phyloP scores from a whole-genome alignment of 176 grass and related monocot species.

The Juncus effusus region DNA sequence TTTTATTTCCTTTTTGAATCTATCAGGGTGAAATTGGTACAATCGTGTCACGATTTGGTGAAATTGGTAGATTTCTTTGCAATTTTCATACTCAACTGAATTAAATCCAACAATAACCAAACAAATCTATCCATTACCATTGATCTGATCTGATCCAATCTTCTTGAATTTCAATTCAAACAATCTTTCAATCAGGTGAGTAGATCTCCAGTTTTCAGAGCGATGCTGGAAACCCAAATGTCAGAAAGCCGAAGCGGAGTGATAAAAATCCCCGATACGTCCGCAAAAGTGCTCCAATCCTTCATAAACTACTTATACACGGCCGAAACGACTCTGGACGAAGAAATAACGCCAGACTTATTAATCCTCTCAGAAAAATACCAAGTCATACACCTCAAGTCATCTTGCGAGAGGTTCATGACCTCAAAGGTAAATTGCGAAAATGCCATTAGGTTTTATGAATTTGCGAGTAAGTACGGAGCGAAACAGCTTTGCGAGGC shows the following conservation, averaged over 20 bases:
- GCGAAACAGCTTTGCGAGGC: slow-evolving; percentile 75
- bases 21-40: not conserved
- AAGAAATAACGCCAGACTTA: slow-evolving; percentile 69
- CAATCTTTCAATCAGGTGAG: slow-evolving; percentile 41
- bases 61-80: not conserved
- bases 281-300: slow-evolving; percentile 60
- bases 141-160: not conserved
- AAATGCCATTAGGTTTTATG: slow-evolving; percentile 61
- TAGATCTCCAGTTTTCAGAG: slow-evolving; percentile 89
- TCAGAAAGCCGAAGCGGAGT: slow-evolving; percentile 82
- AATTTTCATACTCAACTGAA: not conserved
- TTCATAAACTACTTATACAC: slow-evolving; percentile 89
- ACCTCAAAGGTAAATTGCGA: slow-evolving; percentile 81
- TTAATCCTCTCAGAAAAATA: slow-evolving; percentile 89
- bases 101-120: no score
- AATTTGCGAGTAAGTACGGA: slow-evolving; percentile 69
- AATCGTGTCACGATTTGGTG: not conserved
- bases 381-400: slow-evolving; percentile 82
- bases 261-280: slow-evolving; percentile 81
- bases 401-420: slow-evolving; percentile 77
- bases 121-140: no score
- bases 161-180: slow-evolving; percentile 8
- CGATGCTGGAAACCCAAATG: slow-evolving; percentile 98
- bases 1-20: not conserved
- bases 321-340: slow-evolving; percentile 60